Base-by-base conservation (phyloP, 139 green algal genomes). In the Haematococcus lacustris region DNA sequence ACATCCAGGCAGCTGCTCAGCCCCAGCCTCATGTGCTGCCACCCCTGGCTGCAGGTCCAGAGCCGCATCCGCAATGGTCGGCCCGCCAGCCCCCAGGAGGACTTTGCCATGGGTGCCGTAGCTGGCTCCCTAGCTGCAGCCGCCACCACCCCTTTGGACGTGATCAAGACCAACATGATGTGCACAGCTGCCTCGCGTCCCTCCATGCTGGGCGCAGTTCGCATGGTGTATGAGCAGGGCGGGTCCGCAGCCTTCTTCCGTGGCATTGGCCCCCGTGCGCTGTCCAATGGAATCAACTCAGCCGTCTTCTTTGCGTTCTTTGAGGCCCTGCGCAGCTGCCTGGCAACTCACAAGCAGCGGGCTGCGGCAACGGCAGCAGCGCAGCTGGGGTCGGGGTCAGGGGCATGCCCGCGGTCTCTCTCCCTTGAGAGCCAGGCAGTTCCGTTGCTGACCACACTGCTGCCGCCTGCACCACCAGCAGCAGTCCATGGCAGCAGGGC, bases 141-240 rank as follows among this genome's bases (percentile, higher is more conserved):
- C 0, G 80, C 87, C 6, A 97, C 90, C 9, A 96, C 88, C 0
- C 92, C 92, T 0, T 78, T 97, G 70, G 92, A 97, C 53, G 92
- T 97, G 1, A 85, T 97, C 64, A 97, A 97, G 82, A 97, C 92
- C 21, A 84, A 87, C 61, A 93, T 97, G 89, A 96, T 96, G 89
- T 91, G 84, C 76, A 77, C 82, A 2, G 90, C 90, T 2, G 82
- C 86, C 1, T 38, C 35, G 25, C 74, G 84, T 26, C 90, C 90
- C 1, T 83, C 81, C 25, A 88, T 94, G 43, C 9, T 53, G 43
- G 43, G 43, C 43, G 43, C 43, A 28, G 43, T 17, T 17, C 43
- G 65, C 23, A 38, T 33, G 26, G 13, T 60, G 4, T 17, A 13
- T 30, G 38, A 37, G 37, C 38, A 30, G 25, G 4, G 23, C 5